These are phyloP conservation scores for Clohesyomyces aquaticus DNA, from an alignment of 495 filamentous ascomycete genomes.

Conservation along the genomic window DNA sequence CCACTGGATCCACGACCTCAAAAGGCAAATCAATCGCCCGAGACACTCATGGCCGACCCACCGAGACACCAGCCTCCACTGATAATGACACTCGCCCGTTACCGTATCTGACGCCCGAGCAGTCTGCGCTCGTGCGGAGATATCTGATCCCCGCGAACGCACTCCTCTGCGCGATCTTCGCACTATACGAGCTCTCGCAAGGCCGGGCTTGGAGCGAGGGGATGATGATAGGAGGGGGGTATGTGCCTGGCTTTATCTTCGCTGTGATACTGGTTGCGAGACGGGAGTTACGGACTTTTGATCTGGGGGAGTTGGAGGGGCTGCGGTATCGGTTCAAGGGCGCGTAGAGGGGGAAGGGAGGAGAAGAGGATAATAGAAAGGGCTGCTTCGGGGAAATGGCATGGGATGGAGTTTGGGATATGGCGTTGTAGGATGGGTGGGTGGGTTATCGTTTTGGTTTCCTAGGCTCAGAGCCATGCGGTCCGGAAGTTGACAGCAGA, in stretches of 20 bases:
- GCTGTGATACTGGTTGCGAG: slow-evolving; percentile 29
- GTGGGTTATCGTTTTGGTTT: too few species aligned
- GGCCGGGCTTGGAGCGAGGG: slow-evolving; percentile 28
- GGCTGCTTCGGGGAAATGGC: slow-evolving; percentile 1
- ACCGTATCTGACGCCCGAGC: slow-evolving; percentile 25
- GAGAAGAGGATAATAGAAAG: background rate
- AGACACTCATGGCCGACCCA: too few species aligned
- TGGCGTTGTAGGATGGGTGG: too few species aligned
- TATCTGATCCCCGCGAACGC: slow-evolving; percentile 24
- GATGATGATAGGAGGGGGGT: slow-evolving; percentile 35
- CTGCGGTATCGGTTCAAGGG: slow-evolving; percentile 33
- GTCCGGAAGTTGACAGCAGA: too few species aligned
- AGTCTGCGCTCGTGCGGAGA: slow-evolving; percentile 1
- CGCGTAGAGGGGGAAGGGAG: background rate
- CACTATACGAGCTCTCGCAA: slow-evolving; percentile 16
- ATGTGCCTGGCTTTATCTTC: slow-evolving; percentile 34
- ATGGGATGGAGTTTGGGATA: background rate
- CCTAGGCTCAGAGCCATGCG: too few species aligned
- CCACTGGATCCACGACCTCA: background rate
- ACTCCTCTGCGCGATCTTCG: slow-evolving; percentile 4
- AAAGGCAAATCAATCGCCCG: slow-evolving; percentile 19
- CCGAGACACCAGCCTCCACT: too few species aligned
- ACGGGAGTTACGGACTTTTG: slow-evolving; percentile 32
- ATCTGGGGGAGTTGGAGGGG: slow-evolving; percentile 37
- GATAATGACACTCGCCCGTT: too few species aligned